Percentiles rank a stretch among this genome's conserved stretches.
phyloP scores from a whole-genome alignment of 2,329 filamentous ascomycete genomes.

The Fusarium sp. region DNA sequence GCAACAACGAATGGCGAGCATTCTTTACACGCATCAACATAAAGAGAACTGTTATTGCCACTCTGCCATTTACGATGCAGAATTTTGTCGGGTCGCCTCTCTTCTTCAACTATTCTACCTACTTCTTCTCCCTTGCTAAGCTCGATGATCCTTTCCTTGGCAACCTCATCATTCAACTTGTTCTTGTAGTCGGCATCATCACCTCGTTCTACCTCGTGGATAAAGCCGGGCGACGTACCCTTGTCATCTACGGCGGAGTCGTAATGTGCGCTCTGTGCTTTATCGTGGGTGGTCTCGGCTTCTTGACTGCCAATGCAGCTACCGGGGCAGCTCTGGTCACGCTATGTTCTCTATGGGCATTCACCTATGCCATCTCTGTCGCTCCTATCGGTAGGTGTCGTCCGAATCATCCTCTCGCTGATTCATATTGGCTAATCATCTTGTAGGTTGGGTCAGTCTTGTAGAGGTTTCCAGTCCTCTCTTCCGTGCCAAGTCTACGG shows the following conservation, averaged over 20 bases:
- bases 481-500: constrained; percentile 26
- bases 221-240: constrained; percentile 3
- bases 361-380: constrained; percentile 22
- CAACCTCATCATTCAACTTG: constrained; percentile 6
- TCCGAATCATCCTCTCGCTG: too few relatives aligned
- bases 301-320: background rate
- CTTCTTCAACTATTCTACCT: background rate
- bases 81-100: constrained; percentile 1
- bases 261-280: background rate
- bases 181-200: background rate
- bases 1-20: background rate
- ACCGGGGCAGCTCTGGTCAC: constrained; percentile 14
- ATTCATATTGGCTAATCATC: background rate
- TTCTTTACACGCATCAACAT: constrained; percentile 4
- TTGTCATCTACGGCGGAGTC: constrained; percentile 4
- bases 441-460: constrained; percentile 24
- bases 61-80: constrained; percentile 6
- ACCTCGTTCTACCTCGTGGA: constrained; percentile 5
- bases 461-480: constrained; percentile 20
- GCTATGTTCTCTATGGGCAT: constrained; percentile 26
- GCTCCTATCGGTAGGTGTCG: constrained; percentile 18
- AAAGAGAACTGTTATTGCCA: constrained; percentile 5
- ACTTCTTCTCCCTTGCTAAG: constrained; percentile 11
- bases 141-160: constrained; percentile 10
- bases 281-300: constrained; percentile 9